Conservation (phyloP, 208 protist genomes). For the Crithidia fasciculata region DNA sequence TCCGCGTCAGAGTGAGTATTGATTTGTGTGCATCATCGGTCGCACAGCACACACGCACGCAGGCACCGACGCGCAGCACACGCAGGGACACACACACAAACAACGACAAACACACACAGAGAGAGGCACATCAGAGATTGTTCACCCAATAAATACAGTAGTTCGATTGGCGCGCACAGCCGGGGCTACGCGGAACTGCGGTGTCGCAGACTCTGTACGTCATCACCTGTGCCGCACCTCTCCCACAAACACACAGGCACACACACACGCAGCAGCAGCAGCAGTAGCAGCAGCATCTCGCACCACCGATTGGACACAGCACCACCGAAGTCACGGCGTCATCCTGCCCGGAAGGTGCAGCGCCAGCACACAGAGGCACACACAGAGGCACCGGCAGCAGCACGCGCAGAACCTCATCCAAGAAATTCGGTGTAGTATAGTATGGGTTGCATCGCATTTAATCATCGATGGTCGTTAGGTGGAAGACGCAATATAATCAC, state of each 20-base stretch:
- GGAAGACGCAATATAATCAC: conserved; percentile 26
- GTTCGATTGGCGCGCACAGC: conserved; percentile 18
- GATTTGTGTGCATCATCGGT: conserved; percentile 50
- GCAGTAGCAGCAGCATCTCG: conserved; percentile 13
- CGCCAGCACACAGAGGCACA: neutral
- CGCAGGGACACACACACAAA: neutral
- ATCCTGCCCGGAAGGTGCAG: conserved; percentile 23
- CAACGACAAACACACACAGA: conserved; percentile 7
- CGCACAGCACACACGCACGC: neutral
- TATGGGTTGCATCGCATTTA: conserved; percentile 29
- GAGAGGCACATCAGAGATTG: conserved; percentile 35
- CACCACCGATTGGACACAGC: conserved; percentile 37
- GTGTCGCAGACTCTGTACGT: conserved; percentile 35
- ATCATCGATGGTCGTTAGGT: conserved; percentile 27
- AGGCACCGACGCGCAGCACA: neutral
- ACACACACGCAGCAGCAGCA: conserved; percentile 1
- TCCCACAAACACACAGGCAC: neutral
- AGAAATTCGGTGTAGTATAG: conserved; percentile 34
- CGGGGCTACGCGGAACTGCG: conserved; percentile 27
- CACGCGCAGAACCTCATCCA: conserved; percentile 21
- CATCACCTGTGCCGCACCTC: conserved; percentile 21
- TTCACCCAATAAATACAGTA: conserved; percentile 43
- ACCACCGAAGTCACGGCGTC: conserved; percentile 7
- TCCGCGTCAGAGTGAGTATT: conserved; percentile 56
- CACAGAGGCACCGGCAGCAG: neutral